phyloP scores from a whole-genome alignment of 192 early-diverging fungal species.

The Chytriomyces sp. region DNA sequence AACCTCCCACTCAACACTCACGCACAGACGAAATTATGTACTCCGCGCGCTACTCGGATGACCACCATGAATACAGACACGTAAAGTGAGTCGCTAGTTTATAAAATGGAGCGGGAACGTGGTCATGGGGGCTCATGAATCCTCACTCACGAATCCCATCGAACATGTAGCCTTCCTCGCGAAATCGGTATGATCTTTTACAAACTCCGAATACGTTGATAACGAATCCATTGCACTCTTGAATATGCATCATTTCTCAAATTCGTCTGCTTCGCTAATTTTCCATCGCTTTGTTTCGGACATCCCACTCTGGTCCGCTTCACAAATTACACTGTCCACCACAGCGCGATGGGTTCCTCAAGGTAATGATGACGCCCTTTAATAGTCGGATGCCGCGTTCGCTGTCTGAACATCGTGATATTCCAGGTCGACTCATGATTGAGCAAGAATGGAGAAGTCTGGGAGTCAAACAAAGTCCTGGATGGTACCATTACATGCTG shows the following conservation, averaged over 20 bases:
- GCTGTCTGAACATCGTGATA: background rate
- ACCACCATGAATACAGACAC: conserved; percentile 37
- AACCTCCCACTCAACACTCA: no score
- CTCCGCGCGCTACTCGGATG: conserved; percentile 34
- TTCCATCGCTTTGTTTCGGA: background rate
- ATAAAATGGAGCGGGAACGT: no score
- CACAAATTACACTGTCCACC: background rate
- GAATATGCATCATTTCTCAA: no score
- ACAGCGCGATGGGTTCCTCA: conserved; percentile 36
- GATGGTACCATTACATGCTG: conserved; percentile 41
- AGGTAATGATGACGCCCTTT: background rate
- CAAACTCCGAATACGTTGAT: no score
- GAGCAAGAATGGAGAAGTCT: conserved; percentile 32
- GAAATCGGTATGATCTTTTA: conserved; percentile 35
- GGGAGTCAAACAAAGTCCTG: conserved; percentile 36
- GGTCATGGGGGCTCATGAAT: background rate
- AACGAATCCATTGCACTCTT: no score
- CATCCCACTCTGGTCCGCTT: background rate
- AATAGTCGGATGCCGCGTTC: background rate
- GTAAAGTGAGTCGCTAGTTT: conserved; percentile 29
- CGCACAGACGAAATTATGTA: conserved; percentile 31
- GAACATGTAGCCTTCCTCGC: conserved; percentile 28
- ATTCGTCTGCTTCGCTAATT: conserved; percentile 1
- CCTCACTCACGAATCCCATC: no score
- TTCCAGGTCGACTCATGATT: conserved; percentile 29